These are phyloP conservation scores for Hanseniaspora hatyaiensis DNA, from an alignment of 805 yeast genomes.

Conservation along the genomic window DNA sequence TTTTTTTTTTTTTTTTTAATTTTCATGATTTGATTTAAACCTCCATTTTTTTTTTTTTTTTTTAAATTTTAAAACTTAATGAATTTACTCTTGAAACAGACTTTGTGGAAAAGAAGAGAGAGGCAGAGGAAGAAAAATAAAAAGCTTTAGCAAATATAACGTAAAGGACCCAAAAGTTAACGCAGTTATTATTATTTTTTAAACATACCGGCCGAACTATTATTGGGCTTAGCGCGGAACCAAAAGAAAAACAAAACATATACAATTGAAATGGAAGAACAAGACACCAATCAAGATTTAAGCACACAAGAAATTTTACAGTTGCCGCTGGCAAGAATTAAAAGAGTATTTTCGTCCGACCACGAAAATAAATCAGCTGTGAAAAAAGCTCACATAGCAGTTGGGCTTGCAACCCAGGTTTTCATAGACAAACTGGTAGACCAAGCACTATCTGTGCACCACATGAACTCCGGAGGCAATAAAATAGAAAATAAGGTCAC, in stretches of 20 bases:
- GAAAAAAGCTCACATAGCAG: slow-evolving; percentile 23
- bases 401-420: slow-evolving; percentile 24
- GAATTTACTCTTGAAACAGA: no score
- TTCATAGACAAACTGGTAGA: slow-evolving; percentile 22
- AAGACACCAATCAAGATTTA: neutral
- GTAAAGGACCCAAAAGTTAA: neutral
- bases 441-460: slow-evolving; percentile 22
- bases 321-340: slow-evolving; percentile 24
- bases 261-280: neutral
- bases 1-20: neutral
- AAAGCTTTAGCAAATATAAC: no score
- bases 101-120: no score
- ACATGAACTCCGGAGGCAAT: slow-evolving; percentile 15
- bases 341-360: slow-evolving; percentile 25
- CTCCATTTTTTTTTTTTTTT: neutral
- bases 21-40: neutral
- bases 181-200: no score
- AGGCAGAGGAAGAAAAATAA: no score
- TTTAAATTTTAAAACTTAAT: neutral
- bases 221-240: no score
- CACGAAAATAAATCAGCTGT: slow-evolving; percentile 23
- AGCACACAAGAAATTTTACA: slow-evolving; percentile 8
- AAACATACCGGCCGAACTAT: no score
- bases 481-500: slow-evolving; percentile 17
- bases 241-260: no score